phyloP scores from a whole-genome alignment of 257 asterid genomes.

The Solanum lignicaule region DNA sequence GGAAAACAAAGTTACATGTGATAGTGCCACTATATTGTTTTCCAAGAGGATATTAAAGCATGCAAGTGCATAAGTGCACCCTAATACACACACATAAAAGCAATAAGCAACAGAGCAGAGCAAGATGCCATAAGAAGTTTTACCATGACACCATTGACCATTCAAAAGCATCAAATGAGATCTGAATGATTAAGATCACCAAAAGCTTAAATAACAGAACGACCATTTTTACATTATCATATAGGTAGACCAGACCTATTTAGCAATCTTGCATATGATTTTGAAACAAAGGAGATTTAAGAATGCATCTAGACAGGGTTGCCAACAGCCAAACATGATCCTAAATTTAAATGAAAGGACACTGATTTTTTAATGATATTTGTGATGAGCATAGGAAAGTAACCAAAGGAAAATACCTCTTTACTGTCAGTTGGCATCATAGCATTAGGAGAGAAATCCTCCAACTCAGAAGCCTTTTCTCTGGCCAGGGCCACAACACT shows the following conservation, averaged over 20 bases:
- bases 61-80: background rate
- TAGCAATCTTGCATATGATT: background rate
- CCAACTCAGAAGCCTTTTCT: constrained; percentile 90
- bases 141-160: background rate
- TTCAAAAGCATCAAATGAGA: background rate
- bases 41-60: background rate
- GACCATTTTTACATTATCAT: background rate
- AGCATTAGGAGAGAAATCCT: constrained; percentile 69
- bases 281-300: background rate
- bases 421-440: constrained; percentile 22
- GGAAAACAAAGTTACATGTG: background rate
- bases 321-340: background rate
- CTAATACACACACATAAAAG: background rate
- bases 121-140: background rate
- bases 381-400: background rate
- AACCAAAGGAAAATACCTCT: constrained; percentile 33
- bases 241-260: background rate
- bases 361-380: background rate
- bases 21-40: background rate
- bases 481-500: constrained; percentile 87
- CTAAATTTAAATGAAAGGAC: background rate
- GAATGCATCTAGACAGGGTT: background rate
- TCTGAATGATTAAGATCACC: background rate
- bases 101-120: background rate
- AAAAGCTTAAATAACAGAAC: background rate